Conservation (phyloP, 2,329 filamentous ascomycete species). For the Colletotrichum somersetense region DNA sequence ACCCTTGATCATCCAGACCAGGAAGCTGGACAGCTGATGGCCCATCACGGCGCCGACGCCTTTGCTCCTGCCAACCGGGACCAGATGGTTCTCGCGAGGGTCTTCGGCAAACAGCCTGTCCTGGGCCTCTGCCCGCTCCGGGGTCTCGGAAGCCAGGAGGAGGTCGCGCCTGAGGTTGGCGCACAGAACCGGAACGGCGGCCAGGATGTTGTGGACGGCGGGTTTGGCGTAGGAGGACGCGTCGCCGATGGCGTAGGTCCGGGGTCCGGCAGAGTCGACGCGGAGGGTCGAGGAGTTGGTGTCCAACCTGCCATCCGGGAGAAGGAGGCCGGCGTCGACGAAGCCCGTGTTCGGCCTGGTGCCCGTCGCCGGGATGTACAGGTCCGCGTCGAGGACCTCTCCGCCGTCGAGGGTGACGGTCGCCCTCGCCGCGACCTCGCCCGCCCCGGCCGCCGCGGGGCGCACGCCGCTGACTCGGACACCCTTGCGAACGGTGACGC, state of each 20-base stretch:
- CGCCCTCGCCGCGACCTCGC: constrained; percentile 46
- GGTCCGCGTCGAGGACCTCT: constrained; percentile 54
- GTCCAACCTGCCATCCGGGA: constrained; percentile 53
- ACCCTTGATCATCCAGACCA: constrained; percentile 64
- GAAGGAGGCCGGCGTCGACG: constrained; percentile 48
- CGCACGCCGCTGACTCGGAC: constrained; percentile 51
- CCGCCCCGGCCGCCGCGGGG: constrained; percentile 48
- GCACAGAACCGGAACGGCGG: constrained; percentile 57
- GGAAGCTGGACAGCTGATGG: constrained; percentile 56
- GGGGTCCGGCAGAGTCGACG: constrained; percentile 48
- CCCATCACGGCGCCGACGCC: constrained; percentile 61
- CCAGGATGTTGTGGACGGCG: constrained; percentile 57
- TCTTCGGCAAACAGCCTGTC: constrained; percentile 58
- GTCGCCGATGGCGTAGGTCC: constrained; percentile 63
- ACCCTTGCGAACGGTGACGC: constrained; percentile 61
- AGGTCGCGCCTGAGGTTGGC: constrained; percentile 64
- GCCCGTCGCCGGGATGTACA: constrained; percentile 63
- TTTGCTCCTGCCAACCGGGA: constrained; percentile 59
- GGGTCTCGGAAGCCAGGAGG: constrained; percentile 51
- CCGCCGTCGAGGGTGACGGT: constrained; percentile 57
- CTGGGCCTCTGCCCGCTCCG: constrained; percentile 39
- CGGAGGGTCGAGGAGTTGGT: constrained; percentile 54
- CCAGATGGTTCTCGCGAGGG: constrained; percentile 58
- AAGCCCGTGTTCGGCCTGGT: constrained; percentile 57
- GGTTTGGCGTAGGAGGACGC: constrained; percentile 55